Conservation (phyloP, 1,284 basidiomycete genomes). For the Microbotryum intermedium region DNA sequence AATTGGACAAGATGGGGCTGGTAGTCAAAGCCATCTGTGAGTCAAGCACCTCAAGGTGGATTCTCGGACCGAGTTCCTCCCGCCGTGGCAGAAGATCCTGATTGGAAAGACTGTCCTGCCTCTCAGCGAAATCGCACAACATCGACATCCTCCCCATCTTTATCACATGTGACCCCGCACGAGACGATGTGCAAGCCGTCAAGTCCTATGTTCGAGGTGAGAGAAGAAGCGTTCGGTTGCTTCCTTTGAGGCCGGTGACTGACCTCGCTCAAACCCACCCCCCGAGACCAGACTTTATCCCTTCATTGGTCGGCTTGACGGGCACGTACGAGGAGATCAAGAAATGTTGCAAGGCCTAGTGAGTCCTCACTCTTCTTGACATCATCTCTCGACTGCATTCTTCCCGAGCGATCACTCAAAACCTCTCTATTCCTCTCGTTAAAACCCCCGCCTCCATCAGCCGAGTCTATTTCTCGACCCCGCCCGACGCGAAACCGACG, state of each 20-base stretch:
- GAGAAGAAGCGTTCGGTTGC: slow-evolving; percentile 7
- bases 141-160: slow-evolving; percentile 71
- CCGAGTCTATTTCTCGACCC: slow-evolving; percentile 97
- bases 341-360: slow-evolving; percentile 79
- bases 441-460: too few relatives aligned
- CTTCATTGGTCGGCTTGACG: slow-evolving; percentile 76
- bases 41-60: slow-evolving; percentile 34
- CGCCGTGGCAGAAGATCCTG: slow-evolving; percentile 11
- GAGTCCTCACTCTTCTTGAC: background rate
- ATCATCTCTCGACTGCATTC: background rate
- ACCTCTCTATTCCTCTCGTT: background rate
- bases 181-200: slow-evolving; percentile 60
- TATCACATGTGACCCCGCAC: slow-evolving; percentile 90
- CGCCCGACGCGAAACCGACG: slow-evolving; percentile 62
- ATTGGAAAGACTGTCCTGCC: background rate
- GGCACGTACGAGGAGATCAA: slow-evolving; percentile 82
- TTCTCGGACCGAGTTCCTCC: slow-evolving; percentile 35
- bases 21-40: slow-evolving; percentile 68
- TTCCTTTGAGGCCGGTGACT: background rate
- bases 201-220: slow-evolving; percentile 47
- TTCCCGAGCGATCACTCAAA: background rate
- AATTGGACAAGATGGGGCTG: slow-evolving; percentile 87
- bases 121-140: slow-evolving; percentile 51
- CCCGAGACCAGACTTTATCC: slow-evolving; percentile 66
- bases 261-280: background rate